Conservation (phyloP, 2,329 filamentous ascomycete genomes). For the Penicillium sp. region DNA sequence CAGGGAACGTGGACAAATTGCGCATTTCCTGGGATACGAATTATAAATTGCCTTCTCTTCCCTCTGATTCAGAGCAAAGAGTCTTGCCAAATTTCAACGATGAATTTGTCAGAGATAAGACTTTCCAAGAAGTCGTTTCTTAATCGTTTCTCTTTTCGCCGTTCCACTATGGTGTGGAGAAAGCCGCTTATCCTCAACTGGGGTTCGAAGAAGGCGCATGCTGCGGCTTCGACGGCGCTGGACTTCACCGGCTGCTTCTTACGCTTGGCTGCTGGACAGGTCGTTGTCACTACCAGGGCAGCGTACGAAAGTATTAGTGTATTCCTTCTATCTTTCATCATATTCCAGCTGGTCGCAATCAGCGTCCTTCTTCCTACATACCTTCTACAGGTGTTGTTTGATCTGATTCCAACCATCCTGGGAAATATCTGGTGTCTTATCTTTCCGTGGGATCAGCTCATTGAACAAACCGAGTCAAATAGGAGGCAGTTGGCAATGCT, state of each 20-base stretch:
- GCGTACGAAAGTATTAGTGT: background rate
- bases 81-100: background rate
- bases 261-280: background rate
- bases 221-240: background rate
- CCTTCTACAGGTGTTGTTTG: background rate
- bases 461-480: background rate
- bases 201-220: background rate
- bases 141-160: background rate
- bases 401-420: background rate
- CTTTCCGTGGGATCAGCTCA: background rate
- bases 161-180: background rate
- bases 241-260: background rate
- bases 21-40: background rate
- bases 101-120: background rate
- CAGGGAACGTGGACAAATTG: background rate
- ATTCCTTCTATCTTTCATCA: background rate
- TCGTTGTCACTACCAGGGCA: background rate
- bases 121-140: background rate
- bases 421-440: background rate
- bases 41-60: background rate
- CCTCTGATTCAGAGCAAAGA: background rate
- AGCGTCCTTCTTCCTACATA: background rate
- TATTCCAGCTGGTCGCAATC: background rate
- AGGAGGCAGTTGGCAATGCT: background rate
- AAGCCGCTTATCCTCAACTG: background rate